These are phyloP conservation scores for Xerocomellus amylosporus DNA, from an alignment of 768 basidiomycete species.

Conservation along the genomic window DNA sequence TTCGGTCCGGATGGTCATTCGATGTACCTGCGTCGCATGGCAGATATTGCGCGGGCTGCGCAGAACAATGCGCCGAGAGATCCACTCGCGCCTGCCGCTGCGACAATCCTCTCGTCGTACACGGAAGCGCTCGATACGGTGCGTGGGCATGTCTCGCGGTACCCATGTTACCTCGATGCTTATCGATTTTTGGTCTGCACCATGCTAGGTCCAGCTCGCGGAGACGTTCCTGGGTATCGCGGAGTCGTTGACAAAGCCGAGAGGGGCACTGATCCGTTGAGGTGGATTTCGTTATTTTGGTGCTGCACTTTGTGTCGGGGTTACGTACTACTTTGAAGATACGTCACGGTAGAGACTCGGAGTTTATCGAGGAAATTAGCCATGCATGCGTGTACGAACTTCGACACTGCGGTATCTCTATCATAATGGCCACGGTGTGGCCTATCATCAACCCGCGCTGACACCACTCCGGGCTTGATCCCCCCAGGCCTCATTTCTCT, in stretches of 20 bases:
- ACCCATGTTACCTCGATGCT: no score
- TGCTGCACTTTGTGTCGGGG: no score
- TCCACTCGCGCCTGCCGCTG: constrained; percentile 32
- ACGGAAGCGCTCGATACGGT: constrained; percentile 52
- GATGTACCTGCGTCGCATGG: constrained; percentile 45
- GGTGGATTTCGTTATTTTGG: no score
- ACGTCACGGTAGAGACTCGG: no score
- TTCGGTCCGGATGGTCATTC: constrained; percentile 41
- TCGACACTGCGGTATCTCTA: no score
- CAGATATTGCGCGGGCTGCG: constrained; percentile 46
- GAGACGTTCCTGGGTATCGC: constrained; percentile 59
- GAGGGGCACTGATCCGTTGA: constrained; percentile 46
- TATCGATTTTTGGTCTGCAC: not conserved
- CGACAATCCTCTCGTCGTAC: constrained; percentile 44
- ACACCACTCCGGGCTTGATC: not conserved
- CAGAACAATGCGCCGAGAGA: constrained; percentile 45
- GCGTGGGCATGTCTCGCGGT: not conserved
- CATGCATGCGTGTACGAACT: no score
- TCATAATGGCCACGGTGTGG: no score
- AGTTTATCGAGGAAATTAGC: no score
- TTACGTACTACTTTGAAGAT: no score
- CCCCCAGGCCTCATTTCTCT: not conserved
- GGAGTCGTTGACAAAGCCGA: constrained; percentile 54
- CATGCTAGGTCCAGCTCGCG: constrained; percentile 47
- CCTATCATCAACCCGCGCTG: no score